Evolutionary conservation across 1,284 basidiomycete species (phyloP).

Genomic region (Moesziomyces parantarcticus): DNA sequence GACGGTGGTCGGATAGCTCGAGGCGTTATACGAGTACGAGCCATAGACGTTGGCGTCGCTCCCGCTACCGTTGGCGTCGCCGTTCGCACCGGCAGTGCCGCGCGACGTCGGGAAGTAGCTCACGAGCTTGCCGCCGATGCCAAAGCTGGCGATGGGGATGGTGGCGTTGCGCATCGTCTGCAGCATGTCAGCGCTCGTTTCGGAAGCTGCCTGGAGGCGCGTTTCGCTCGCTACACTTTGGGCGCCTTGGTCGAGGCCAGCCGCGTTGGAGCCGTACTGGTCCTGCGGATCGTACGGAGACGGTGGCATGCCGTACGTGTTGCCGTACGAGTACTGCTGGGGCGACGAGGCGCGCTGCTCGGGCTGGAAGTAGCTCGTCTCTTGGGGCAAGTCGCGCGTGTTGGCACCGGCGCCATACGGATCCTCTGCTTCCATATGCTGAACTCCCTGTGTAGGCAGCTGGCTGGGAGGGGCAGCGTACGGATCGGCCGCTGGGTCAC

Average conservation of each 20-base stretch:
- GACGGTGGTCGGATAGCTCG: constrained; percentile 41
- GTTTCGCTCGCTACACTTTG: constrained; percentile 16
- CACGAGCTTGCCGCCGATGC: constrained; percentile 62
- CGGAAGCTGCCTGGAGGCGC: constrained; percentile 22
- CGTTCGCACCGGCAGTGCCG: constrained; percentile 6
- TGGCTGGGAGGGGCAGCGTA: constrained; percentile 11
- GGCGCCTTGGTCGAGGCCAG: constrained; percentile 18
- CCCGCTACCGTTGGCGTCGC: constrained; percentile 5
- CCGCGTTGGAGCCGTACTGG: constrained; percentile 21
- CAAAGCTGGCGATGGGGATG: constrained; percentile 61
- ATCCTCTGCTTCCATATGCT: constrained; percentile 4
- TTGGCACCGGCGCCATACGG: constrained; percentile 1
- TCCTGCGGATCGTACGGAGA: constrained; percentile 33
- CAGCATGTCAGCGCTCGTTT: constrained; percentile 42
- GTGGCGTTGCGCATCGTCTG: constrained; percentile 52
- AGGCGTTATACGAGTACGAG: constrained; percentile 42
- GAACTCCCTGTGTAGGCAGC: background rate
- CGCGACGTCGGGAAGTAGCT: constrained; percentile 57
- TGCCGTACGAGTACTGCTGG: constrained; percentile 21
- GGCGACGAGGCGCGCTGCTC: constrained; percentile 17
- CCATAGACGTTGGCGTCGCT: constrained; percentile 23
- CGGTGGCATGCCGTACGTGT: constrained; percentile 12
- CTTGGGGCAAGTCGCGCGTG: background rate
- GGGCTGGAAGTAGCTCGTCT: constrained; percentile 23
- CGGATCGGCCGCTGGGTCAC: constrained; percentile 6